phyloP scores from a whole-genome alignment of 202 grass and related monocot genomes.

The Setaria italica region DNA sequence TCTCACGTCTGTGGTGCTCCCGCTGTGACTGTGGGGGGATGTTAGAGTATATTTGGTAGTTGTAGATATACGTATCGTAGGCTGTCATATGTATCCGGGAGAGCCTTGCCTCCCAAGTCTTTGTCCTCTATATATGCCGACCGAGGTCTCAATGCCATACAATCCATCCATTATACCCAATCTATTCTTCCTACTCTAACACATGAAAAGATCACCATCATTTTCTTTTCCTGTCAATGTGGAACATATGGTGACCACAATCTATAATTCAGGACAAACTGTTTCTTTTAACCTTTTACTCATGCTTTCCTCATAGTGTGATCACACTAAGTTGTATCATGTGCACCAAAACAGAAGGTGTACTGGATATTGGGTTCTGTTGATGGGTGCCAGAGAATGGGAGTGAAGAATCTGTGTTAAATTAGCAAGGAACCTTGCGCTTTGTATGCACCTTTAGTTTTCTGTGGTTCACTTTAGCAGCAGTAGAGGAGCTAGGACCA shows the following conservation, averaged over 20 bases:
- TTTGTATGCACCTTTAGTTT: neutral
- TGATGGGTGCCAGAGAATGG: neutral
- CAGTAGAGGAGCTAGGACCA: too few species aligned
- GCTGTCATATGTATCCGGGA: too few species aligned
- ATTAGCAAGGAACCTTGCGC: neutral
- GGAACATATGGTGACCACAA: neutral
- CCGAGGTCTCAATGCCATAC: too few species aligned
- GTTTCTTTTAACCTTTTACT: neutral
- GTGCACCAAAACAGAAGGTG: neutral
- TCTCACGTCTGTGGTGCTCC: too few species aligned
- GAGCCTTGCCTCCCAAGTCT: too few species aligned
- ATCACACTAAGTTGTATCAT: neutral
- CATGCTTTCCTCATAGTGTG: neutral
- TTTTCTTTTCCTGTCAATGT: neutral
- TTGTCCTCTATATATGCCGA: too few species aligned
- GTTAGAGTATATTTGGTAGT: too few species aligned
- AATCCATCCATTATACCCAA: too few species aligned
- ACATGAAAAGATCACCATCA: neutral
- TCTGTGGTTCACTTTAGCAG: slow-evolving; percentile 12
- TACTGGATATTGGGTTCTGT: neutral
- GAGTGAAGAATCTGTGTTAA: neutral
- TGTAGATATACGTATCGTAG: too few species aligned
- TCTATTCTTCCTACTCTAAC: too few species aligned
- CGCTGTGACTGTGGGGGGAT: too few species aligned
- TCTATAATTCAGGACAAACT: neutral